Conservation (phyloP, 1,284 basidiomycete species). For the Chalciporus sp. region DNA sequence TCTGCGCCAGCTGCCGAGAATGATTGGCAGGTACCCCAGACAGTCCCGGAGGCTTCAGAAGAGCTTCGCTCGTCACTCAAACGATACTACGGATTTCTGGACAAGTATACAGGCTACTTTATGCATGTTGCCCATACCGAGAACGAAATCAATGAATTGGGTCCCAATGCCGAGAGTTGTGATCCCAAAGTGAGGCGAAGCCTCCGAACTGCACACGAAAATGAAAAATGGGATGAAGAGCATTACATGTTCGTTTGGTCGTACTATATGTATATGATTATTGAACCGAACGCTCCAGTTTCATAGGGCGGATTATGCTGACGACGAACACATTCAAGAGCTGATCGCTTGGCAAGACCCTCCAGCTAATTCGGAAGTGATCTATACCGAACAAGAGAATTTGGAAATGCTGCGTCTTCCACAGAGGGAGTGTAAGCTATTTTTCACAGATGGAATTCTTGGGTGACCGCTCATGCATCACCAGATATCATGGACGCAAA, state of each 20-base stretch:
- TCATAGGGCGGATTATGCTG: slow-evolving; percentile 74
- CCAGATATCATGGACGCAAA: slow-evolving; percentile 58
- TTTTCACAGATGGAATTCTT: neutral
- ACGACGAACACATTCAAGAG: slow-evolving; percentile 72
- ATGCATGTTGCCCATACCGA: slow-evolving; percentile 66
- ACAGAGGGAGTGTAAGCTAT: slow-evolving; percentile 70
- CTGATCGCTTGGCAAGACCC: slow-evolving; percentile 66
- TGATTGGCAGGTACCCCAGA: slow-evolving; percentile 76
- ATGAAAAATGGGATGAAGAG: slow-evolving; percentile 78
- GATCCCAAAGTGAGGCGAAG: slow-evolving; percentile 46
- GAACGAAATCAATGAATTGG: slow-evolving; percentile 80
- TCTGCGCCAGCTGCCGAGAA: slow-evolving; percentile 61
- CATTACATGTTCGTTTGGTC: slow-evolving; percentile 67
- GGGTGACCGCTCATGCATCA: slow-evolving; percentile 4
- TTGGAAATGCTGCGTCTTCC: slow-evolving; percentile 67
- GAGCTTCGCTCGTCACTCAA: slow-evolving; percentile 43
- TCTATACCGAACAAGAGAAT: slow-evolving; percentile 74
- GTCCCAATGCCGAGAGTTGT: slow-evolving; percentile 60
- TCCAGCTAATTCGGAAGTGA: slow-evolving; percentile 39
- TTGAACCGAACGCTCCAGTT: slow-evolving; percentile 2
- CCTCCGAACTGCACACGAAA: slow-evolving; percentile 58
- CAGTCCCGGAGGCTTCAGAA: slow-evolving; percentile 45
- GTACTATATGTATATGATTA: slow-evolving; percentile 1
- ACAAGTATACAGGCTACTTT: slow-evolving; percentile 74
- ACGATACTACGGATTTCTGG: slow-evolving; percentile 71